Conservation (phyloP, 139 green algal species). For the Nannochloris sp. region DNA sequence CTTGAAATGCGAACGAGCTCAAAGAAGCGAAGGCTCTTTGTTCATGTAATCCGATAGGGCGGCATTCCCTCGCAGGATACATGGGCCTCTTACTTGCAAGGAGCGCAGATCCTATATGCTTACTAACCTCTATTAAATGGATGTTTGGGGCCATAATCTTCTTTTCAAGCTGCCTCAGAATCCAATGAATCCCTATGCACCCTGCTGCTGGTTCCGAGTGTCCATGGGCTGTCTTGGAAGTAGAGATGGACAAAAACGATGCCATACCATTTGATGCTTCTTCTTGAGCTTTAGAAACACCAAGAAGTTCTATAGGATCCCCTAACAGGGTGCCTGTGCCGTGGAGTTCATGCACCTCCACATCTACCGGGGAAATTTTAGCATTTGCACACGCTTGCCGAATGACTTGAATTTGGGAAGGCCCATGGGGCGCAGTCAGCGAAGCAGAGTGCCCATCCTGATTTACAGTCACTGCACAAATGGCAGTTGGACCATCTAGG, state of each 20-base stretch:
- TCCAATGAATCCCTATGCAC: slow-evolving; percentile 24
- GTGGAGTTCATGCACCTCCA: slow-evolving; percentile 54
- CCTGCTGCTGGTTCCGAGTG: slow-evolving; percentile 75
- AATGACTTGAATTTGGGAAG: slow-evolving; percentile 70
- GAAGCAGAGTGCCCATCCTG: slow-evolving; percentile 79
- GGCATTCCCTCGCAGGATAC: too few species aligned
- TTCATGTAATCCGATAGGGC: too few species aligned
- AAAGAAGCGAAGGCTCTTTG: slow-evolving; percentile 21
- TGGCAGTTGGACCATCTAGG: slow-evolving; percentile 17
- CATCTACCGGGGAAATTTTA: neutral
- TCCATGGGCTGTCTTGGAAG: slow-evolving; percentile 58
- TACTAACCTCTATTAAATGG: slow-evolving; percentile 41
- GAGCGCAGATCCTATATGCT: slow-evolving; percentile 24
- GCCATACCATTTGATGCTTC: neutral
- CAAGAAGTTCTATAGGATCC: slow-evolving; percentile 75
- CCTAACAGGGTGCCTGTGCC: slow-evolving; percentile 69
- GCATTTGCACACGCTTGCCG: slow-evolving; percentile 35
- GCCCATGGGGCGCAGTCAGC: slow-evolving; percentile 81
- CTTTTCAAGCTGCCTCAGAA: slow-evolving; percentile 3
- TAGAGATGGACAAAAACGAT: neutral
- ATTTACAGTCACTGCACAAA: slow-evolving; percentile 59
- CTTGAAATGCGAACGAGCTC: slow-evolving; percentile 68
- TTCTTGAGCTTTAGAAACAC: slow-evolving; percentile 18
- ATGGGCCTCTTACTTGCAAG: too few species aligned
- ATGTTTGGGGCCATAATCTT: neutral